Evolutionary conservation across 768 basidiomycete species (phyloP), one percentile per base, ranked within the genome.

Genomic region (Artomyces pyxidatus): DNA sequence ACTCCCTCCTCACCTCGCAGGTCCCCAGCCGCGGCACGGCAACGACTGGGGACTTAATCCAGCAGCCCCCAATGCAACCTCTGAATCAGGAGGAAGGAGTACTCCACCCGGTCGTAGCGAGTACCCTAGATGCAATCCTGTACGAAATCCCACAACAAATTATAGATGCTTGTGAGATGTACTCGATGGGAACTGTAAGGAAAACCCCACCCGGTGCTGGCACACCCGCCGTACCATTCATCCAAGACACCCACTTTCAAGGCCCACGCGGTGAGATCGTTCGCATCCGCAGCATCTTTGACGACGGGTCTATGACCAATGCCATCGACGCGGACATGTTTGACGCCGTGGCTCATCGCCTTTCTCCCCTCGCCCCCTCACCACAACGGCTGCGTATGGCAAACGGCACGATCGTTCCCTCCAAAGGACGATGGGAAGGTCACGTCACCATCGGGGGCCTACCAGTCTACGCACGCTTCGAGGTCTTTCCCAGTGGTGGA

Each of bases 291-390:
- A 32, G 37, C 5, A 23, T 62, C 10, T 59, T 63, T 21, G 65
- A 68, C 37, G 64, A 65, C 23, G 64, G 68, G 0, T 63, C 66
- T 2, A 56, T 65, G 63, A 55, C 62, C 0, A 61, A 54, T 19
- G 63, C 59, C 4, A 61, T 69, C 37, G 57, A 60, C n/a, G 23
- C 48, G 8, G 37, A 8, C 2, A 8, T 54, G 4, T 59, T 44
- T 25, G 4, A 37, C 11, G 45, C 45, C 16, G 23, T 54, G 2
- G 25, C 23, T 14, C 38, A 54, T 5, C 27, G 48, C 17, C 21
- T 67, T 6, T 40, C 55, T 8, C 6, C 16, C 0, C 46, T 48
- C 16, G 7, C 25, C 4, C 47, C 32, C 4, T 68, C 67, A 1
- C 4, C 5, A 0, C 52, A 47, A 29, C 19, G 16, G 1, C 51